Base-by-base conservation (phyloP, 1,284 basidiomycete genomes). In the Irpex sp. region DNA sequence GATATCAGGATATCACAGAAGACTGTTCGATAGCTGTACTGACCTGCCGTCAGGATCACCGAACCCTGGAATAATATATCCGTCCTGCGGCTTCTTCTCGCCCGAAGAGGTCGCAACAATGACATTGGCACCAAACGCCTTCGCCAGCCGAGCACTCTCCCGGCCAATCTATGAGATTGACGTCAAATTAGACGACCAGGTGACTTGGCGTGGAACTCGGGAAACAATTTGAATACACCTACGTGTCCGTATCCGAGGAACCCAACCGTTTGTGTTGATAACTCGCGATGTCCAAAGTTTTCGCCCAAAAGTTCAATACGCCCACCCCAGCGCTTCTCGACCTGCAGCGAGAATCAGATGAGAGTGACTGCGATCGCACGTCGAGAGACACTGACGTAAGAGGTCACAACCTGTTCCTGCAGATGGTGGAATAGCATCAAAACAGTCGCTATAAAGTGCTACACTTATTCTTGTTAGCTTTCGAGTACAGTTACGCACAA, bases 231-330 rank as follows among this genome's bases (percentile, higher is more conserved):
- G 49, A n/a, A 54, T 18, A 15, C 15, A 54, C n/a, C 6, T 24
- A 70, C 70, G 44, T 72, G 71, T 13, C 71, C 71, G 62, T 72
- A 72, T 13, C 71, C 71, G 3, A 72, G 65, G 45, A 72, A 42
- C n/a, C 71, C 71, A 15, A 72, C 68, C 4, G 71, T 72, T 68
- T 72, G 69, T 6, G 65, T 65, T 42, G 65, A 65, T 6, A 72
- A 42, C 27, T 72, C 71, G 13, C 66, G 58, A 13, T 70, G 38
- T n/a, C 67, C 69, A 45, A 67, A 43, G 42, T n/a, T 20, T 18
- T 32, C 59, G 60, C 68, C 66, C 18, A 70, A 45, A 6, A 32
- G 18, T 18, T 64, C 27, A 42, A 27, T 64, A n/a, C 62, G 59
- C 24, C 68, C 54, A 2, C 65, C 71, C 71, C 71, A 72, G 10